Conservation (phyloP, 352 stramenopile genomes). For the Achlya hypogyna region DNA sequence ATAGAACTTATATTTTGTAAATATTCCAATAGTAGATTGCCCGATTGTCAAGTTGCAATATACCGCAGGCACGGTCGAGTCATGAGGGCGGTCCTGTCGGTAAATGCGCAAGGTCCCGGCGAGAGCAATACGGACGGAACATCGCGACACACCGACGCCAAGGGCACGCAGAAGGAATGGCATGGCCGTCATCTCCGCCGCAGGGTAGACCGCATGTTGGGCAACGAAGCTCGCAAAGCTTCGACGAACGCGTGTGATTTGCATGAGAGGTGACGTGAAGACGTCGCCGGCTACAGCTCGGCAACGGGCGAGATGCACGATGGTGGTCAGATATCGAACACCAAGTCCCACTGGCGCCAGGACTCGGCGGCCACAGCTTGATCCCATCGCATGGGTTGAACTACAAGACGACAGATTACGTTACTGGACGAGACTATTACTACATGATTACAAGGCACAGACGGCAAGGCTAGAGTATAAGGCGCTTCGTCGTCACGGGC, state of each 20-base stretch:
- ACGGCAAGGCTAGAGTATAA: constrained; percentile 1
- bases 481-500: constrained; percentile 10
- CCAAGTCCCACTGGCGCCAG: not conserved
- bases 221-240: no score
- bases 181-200: no score
- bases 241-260: no score
- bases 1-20: constrained; percentile 7
- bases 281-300: not conserved
- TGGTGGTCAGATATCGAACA: not conserved
- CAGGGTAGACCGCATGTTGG: no score
- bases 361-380: not conserved
- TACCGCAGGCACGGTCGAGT: no score
- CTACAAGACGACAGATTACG: not conserved
- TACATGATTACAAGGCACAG: not conserved
- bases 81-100: no score
- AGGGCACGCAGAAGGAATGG: no score
- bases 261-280: not conserved
- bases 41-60: not conserved
- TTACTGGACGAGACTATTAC: no score
- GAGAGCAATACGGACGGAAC: no score
- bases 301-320: not conserved
- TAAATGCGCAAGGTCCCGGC: no score
- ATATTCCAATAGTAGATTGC: constrained; percentile 8
- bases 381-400: not conserved
- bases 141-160: no score